Evolutionary conservation across 2,329 filamentous ascomycete genomes (phyloP).

Genomic region (Chrysosporium keratinophilum): DNA sequence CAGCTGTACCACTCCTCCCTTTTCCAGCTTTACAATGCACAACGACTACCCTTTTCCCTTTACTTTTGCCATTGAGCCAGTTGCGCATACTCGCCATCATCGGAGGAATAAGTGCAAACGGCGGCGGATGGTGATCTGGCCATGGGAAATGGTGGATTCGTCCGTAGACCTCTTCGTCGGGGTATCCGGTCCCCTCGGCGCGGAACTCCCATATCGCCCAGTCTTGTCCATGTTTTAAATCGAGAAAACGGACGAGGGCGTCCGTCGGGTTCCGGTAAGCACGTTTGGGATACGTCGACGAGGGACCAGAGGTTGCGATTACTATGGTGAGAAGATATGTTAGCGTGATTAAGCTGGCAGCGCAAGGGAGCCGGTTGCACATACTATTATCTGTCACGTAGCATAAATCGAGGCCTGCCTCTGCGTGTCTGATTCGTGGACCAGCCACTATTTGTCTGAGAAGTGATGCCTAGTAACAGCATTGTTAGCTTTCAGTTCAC

Average conservation of each 20-base stretch:
- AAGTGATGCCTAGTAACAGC: conserved; percentile 50
- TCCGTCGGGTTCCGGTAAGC: conserved; percentile 92
- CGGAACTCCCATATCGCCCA: conserved; percentile 99
- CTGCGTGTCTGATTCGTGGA: conserved; percentile 70
- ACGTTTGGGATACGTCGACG: conserved; percentile 75
- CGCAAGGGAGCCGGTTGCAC: conserved; percentile 8
- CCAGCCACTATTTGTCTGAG: conserved; percentile 86
- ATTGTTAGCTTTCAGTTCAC: neutral
- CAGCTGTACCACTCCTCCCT: conserved; percentile 77
- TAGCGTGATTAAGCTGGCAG: conserved; percentile 17
- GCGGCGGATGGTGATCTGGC: conserved; percentile 94
- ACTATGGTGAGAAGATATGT: conserved; percentile 29
- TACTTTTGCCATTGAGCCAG: conserved; percentile 51
- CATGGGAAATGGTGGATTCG: conserved; percentile 87
- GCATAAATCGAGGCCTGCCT: conserved; percentile 84
- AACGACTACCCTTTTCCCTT: conserved; percentile 59
- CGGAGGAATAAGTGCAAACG: conserved; percentile 76
- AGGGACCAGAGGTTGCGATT: conserved; percentile 72
- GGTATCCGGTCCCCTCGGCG: conserved; percentile 91
- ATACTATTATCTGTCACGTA: conserved; percentile 74
- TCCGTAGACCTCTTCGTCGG: conserved; percentile 75
- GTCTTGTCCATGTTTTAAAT: conserved; percentile 66
- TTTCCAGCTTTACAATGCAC: conserved; percentile 98
- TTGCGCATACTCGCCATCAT: conserved; percentile 89
- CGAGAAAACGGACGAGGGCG: conserved; percentile 75